Percentiles rank a stretch among this genome's conserved stretches.
phyloP scores from a whole-genome alignment of 2,329 filamentous ascomycete genomes.

The Talaromyces sp. region DNA sequence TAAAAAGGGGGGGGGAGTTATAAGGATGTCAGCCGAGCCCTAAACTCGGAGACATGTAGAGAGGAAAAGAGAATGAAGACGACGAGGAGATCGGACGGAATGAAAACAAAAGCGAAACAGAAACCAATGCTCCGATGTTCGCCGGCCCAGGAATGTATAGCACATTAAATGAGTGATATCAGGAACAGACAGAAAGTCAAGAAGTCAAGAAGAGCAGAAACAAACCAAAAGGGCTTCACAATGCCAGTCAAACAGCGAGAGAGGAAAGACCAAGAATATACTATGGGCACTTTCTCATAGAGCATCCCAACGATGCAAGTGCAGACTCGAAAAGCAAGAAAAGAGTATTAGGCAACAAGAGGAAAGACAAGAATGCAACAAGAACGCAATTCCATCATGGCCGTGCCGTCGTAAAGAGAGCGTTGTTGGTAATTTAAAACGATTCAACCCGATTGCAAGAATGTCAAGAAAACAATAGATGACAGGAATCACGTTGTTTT shows the following conservation, averaged over 20 bases:
- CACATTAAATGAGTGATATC: constrained; percentile 20
- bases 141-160: constrained; percentile 18
- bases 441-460: constrained; percentile 13
- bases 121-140: constrained; percentile 19
- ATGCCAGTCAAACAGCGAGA: constrained; percentile 1
- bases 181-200: constrained; percentile 12
- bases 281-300: background rate
- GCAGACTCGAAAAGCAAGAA: background rate
- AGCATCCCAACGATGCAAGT: constrained; percentile 7
- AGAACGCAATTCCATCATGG: constrained; percentile 20
- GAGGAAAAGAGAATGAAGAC: background rate
- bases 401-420: constrained; percentile 22
- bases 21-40: background rate
- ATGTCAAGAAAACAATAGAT: constrained; percentile 15
- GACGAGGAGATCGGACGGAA: background rate
- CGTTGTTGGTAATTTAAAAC: constrained; percentile 15
- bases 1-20: background rate
- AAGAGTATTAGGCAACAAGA: constrained; percentile 7
- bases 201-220: background rate
- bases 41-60: background rate
- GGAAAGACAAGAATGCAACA: constrained; percentile 10
- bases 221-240: constrained; percentile 8
- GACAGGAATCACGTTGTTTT: constrained; percentile 8
- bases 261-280: background rate
- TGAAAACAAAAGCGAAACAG: background rate